Conservation (phyloP, 805 yeast species). For the Lipomyces oligophaga region DNA sequence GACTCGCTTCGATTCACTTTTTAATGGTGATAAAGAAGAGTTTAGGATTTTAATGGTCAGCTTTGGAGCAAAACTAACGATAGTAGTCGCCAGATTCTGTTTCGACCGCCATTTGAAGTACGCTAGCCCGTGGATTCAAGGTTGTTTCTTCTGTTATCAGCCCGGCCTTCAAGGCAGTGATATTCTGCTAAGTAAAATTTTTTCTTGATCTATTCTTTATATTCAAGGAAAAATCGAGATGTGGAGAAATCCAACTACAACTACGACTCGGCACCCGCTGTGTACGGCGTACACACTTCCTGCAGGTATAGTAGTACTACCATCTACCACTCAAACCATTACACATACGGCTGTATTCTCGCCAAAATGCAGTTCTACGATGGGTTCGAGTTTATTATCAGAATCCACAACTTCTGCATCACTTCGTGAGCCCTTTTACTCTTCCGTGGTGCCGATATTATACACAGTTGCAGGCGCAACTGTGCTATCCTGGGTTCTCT, state of each 20-base stretch:
- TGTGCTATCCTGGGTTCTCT: conserved; percentile 64
- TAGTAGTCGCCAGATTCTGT: too few species aligned
- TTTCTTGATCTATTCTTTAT: too few species aligned
- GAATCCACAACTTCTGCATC: conserved; percentile 1
- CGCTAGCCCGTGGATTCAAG: too few species aligned
- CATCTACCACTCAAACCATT: conserved; percentile 19
- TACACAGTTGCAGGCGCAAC: conserved; percentile 36
- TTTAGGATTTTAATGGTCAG: too few species aligned
- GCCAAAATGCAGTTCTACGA: conserved; percentile 13
- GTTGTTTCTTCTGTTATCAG: too few species aligned
- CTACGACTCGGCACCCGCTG: conserved; percentile 6
- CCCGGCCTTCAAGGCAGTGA: too few species aligned
- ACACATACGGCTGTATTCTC: conserved; percentile 18
- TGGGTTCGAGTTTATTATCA: conserved; percentile 2
- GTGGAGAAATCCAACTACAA: conserved; percentile 28
- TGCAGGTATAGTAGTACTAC: conserved; percentile 23
- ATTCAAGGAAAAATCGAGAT: too few species aligned
- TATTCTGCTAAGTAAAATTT: too few species aligned
- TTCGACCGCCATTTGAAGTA: too few species aligned
- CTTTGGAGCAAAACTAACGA: too few species aligned
- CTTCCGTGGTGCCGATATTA: conserved; percentile 36
- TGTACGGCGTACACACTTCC: conserved; percentile 27
- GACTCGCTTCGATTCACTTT: too few species aligned
- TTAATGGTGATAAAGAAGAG: too few species aligned
- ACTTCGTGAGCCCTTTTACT: conserved; percentile 34